Evolutionary conservation across 1,284 basidiomycete species (phyloP).

Genomic region (Rhodofomes roseus): DNA sequence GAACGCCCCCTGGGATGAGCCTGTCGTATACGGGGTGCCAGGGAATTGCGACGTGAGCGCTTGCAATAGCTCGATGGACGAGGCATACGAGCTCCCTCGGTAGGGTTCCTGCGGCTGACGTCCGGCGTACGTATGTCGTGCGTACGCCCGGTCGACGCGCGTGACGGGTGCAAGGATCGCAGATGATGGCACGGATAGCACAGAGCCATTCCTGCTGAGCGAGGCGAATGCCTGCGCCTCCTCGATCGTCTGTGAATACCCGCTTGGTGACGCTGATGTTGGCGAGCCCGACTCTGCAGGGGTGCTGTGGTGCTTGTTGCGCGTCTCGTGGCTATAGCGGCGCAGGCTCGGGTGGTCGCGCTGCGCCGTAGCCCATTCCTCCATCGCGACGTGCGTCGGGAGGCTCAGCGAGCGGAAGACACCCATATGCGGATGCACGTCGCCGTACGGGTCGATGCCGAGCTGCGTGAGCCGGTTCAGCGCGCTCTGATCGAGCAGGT

Average conservation of each 20-base stretch:
- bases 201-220: neutral
- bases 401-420: conserved; percentile 15
- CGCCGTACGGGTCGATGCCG: conserved; percentile 19
- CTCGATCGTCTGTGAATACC: neutral
- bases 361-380: neutral
- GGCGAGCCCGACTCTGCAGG: neutral
- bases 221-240: neutral
- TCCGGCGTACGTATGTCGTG: conserved; percentile 5
- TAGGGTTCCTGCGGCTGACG: conserved; percentile 2
- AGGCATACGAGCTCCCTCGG: conserved; percentile 11
- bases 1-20: neutral
- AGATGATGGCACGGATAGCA: conserved; percentile 4
- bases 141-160: neutral
- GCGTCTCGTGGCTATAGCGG: neutral
- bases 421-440: conserved; percentile 3
- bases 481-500: conserved; percentile 35
- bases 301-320: neutral
- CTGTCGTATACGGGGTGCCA: conserved; percentile 35
- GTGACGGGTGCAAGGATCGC: conserved; percentile 2
- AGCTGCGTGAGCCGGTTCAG: conserved; percentile 2
- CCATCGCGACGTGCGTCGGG: conserved; percentile 6
- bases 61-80: conserved; percentile 38
- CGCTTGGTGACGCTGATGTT: neutral
- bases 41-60: conserved; percentile 53
- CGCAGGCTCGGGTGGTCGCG: neutral